Conservation (phyloP, 371 early-diverging fungal genomes). For the Mortierella sp. region DNA sequence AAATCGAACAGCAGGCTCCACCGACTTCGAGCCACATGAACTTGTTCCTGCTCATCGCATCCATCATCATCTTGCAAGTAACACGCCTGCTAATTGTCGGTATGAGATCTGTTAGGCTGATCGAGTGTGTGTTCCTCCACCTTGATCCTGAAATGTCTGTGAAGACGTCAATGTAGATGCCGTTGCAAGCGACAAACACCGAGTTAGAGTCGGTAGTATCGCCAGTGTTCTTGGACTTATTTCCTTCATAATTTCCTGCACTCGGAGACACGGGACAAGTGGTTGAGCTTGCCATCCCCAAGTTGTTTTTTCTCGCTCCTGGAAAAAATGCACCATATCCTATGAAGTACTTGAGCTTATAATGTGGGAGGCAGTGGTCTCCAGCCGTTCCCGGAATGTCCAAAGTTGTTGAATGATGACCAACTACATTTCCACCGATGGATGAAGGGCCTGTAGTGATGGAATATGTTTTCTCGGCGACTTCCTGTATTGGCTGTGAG, state of each 20-base stretch:
- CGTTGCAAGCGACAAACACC: constrained; percentile 39
- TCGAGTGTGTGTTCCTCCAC: constrained; percentile 32
- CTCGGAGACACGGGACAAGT: no score
- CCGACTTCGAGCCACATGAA: constrained; percentile 53
- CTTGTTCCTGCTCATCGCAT: constrained; percentile 30
- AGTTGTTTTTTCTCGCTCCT: constrained; percentile 61
- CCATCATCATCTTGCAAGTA: constrained; percentile 54
- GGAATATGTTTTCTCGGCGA: no score
- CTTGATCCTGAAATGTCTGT: constrained; percentile 7
- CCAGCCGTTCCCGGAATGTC: no score
- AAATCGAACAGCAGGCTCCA: constrained; percentile 37
- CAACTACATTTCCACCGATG: no score
- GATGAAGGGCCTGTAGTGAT: no score
- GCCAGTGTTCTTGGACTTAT: constrained; percentile 28
- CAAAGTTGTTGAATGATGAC: no score
- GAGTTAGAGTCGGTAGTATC: constrained; percentile 36
- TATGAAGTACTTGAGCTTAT: constrained; percentile 59
- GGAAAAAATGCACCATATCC: constrained; percentile 67
- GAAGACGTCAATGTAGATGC: constrained; percentile 36
- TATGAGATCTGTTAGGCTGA: constrained; percentile 25
- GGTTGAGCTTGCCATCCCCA: constrained; percentile 51
- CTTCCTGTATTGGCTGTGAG: no score
- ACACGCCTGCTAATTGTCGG: constrained; percentile 43
- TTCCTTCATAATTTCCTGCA: no score
- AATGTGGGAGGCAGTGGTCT: no score